These are phyloP conservation scores for Penicillium sp. DNA, from an alignment of 2,329 filamentous ascomycete genomes.

Conservation along the genomic window DNA sequence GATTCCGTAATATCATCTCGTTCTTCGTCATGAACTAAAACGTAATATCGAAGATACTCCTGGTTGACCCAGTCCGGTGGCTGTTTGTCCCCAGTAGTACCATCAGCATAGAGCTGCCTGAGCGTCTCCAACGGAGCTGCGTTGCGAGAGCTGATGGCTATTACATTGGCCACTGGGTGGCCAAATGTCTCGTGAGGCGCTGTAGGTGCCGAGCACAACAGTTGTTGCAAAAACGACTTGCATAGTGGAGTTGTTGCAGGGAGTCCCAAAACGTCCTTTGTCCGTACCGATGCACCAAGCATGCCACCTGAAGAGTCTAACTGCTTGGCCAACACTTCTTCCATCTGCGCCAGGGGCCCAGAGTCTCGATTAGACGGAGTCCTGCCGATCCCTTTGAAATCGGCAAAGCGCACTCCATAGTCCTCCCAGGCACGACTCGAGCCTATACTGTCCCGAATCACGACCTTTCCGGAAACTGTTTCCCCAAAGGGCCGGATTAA, in stretches of 20 bases:
- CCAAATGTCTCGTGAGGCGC: slow-evolving; percentile 88
- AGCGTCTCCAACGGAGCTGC: slow-evolving; percentile 81
- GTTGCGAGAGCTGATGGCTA: slow-evolving; percentile 90
- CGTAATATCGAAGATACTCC: slow-evolving; percentile 93
- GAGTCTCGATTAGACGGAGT: slow-evolving; percentile 34
- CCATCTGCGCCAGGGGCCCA: slow-evolving; percentile 59
- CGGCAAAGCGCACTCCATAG: slow-evolving; percentile 81
- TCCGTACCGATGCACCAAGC: slow-evolving; percentile 24
- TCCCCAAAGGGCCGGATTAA: slow-evolving; percentile 90
- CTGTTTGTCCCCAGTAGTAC: slow-evolving; percentile 70
- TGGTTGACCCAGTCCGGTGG: slow-evolving; percentile 84
- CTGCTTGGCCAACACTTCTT: slow-evolving; percentile 76
- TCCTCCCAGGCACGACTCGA: slow-evolving; percentile 81
- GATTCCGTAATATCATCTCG: slow-evolving; percentile 88
- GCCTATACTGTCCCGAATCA: slow-evolving; percentile 85
- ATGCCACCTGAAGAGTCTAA: slow-evolving; percentile 69
- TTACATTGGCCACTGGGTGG: slow-evolving; percentile 90
- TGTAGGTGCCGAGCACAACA: slow-evolving; percentile 76
- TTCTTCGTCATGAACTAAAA: slow-evolving; percentile 95
- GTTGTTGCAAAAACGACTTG: slow-evolving; percentile 74
- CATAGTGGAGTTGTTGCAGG: slow-evolving; percentile 71
- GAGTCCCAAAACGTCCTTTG: slow-evolving; percentile 29
- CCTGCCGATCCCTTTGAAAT: slow-evolving; percentile 52
- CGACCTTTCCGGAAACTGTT: slow-evolving; percentile 79
- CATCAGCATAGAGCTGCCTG: slow-evolving; percentile 76